Base-by-base conservation (phyloP, 495 filamentous ascomycete species). In the Cercophora scortea region DNA sequence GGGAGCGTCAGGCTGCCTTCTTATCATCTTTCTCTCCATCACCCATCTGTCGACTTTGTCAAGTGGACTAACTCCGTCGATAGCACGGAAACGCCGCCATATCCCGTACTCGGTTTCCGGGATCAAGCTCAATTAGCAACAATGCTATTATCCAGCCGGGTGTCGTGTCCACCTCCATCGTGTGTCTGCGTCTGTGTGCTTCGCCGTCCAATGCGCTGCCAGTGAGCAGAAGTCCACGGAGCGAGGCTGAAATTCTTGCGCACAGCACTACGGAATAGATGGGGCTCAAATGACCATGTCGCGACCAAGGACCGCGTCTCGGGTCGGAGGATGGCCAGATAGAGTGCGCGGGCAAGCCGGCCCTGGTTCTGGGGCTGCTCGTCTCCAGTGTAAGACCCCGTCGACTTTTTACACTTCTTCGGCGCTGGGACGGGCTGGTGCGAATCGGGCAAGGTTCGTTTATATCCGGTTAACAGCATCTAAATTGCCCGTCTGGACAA, bases 351-450 rank as follows among this genome's bases (percentile, higher is more conserved):
- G 13, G 25, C 33, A 6, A 15, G 25, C 25, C 25, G 25, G 25
- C 25, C 25, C 25, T 25, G 25, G 25, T 25, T 25, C 25, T 25
- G 25, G 25, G 25, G 25, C 25, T 25, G 25, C 25, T 25, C 25
- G 25, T 25, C 25, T 25, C 25, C 25, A 19, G 11, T 38, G 42
- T 38, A 16, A 33, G 18, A 2, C 16, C 16, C 2, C 35, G 10
- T 35, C 18, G 47, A 49, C 32, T 49, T 51, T 54, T 56, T 57
- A 60, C 53, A 53, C 57, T 54, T 53, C 10, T 15, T 42, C 51
- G 45, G 54, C 32, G 36, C 0, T 34, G 15, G 10, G 12, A 11
- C 9, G n/a, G 7, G 8, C 18, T 19, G 36, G 16, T 50, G 2
- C 40, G n/a, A 13, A 50, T 42, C 15, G 17, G 48, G 48, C 42